These are phyloP conservation scores for Colletotrichum incanum DNA, from an alignment of 2,329 filamentous ascomycete species.

Conservation along the genomic window DNA sequence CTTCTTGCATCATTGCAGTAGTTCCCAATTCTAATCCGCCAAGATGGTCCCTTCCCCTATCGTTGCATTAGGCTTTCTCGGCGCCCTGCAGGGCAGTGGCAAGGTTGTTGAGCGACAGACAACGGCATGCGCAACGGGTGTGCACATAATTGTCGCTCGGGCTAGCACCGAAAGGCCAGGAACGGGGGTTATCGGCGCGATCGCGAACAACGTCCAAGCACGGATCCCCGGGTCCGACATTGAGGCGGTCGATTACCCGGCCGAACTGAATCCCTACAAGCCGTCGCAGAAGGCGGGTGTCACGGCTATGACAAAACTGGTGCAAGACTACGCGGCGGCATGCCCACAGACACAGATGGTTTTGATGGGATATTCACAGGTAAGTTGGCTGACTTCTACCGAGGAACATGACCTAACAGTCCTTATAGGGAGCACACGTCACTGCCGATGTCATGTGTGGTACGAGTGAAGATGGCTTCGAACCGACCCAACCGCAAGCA, in stretches of 20 bases:
- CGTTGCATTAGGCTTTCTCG: conserved; percentile 31
- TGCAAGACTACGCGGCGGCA: conserved; percentile 53
- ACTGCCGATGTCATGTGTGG: conserved; percentile 57
- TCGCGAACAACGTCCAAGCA: conserved; percentile 52
- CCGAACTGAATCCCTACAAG: conserved; percentile 51
- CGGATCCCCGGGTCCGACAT: conserved; percentile 53
- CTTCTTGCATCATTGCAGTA: not conserved
- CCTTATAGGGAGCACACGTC: conserved; percentile 56
- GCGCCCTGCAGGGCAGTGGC: conserved; percentile 21
- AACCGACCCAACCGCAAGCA: conserved; percentile 47
- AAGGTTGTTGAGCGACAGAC: conserved; percentile 16
- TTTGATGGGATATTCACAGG: conserved; percentile 60
- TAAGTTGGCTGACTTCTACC: conserved; percentile 42
- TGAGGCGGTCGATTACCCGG: conserved; percentile 57
- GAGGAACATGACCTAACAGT: conserved; percentile 1
- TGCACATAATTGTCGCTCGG: conserved; percentile 59
- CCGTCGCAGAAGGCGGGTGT: conserved; percentile 53
- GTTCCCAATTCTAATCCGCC: not conserved
- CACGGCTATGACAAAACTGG: conserved; percentile 50
- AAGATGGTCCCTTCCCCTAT: conserved; percentile 35
- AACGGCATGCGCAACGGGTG: conserved; percentile 52
- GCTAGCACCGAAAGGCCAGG: conserved; percentile 55
- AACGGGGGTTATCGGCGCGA: conserved; percentile 51
- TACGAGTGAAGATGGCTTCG: conserved; percentile 48
- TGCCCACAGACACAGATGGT: conserved; percentile 59